Evolutionary conservation across 2,329 filamentous ascomycete genomes (phyloP), one percentile per base, ranked within the genome.

Genomic region (Metarhizium robertsii): DNA sequence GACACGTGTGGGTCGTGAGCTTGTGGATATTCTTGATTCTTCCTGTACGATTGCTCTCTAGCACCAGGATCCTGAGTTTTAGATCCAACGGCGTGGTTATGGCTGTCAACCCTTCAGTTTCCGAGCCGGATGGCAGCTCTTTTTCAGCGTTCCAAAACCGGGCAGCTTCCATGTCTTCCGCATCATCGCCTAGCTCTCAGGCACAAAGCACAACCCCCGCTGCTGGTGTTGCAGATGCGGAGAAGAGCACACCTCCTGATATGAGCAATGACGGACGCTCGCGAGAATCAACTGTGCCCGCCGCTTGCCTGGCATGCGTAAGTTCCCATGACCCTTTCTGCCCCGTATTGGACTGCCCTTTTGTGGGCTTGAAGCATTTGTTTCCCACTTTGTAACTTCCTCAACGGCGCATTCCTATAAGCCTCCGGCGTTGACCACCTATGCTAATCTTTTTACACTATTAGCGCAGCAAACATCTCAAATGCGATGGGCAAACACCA

Each of bases 401-500:
- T 55, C 20, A 14, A 53, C 45, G 45, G 14, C 25, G 10, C 16
- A 30, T 6, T 48, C 25, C 45, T 10, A 30, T 30, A 29, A 48
- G 13, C 14, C 25, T 30, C 11, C 11, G 25, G 20, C 10, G 11
- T 13, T 16, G 20, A 8, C 13, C n/a, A 48, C n/a, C 2, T 45
- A 45, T 20, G 52, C 60, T 61, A 42, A 61, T 57, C 54, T 20
- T 14, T 38, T 32, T 30, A 30, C 40, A 13, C 32, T 29, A 30
- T 38, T 65, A 84, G 80, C 75, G 81, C 53, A 72, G 66, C 60
- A 83, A 88, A 65, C 88, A 92, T 68, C 77, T 91, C 51, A 92
- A 90, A 67, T 92, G 88, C 66, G 86, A 91, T 68, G 87, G 86
- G 32, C 71, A 75, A 42, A 84, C 72, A 36, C 87, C 88, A 13